Base-by-base conservation (phyloP, 2,329 filamentous ascomycete genomes). In the Claviceps sorghi region DNA sequence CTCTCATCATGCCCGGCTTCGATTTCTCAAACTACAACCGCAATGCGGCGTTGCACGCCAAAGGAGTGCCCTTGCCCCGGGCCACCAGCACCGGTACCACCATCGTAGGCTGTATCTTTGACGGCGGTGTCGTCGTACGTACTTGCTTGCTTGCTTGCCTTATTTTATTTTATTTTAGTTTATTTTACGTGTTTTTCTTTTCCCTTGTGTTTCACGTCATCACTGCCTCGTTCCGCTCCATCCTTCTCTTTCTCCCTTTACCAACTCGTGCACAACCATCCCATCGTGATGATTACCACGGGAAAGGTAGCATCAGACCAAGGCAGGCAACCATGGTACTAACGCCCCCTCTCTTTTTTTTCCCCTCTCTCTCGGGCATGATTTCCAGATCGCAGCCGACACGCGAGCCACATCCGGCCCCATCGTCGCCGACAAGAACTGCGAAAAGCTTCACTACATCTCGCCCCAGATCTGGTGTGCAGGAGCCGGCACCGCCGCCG, bases 21-120 rank as follows among this genome's bases (percentile, higher is more conserved):
- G 90, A 97, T 76, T 98, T 98, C 79, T 94, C 89, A 71, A 98
- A 98, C 79, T 93, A 97, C 82, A 95, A 95, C 80, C 88, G 93
- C 77, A 98, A 98, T 81, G 82, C 86, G 68, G 91, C 91, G 58
- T 82, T 98, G 61, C 91, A 97, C 70, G 88, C 91, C 63, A 83
- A 85, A 71, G 94, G 94, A 61, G 85, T 97, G 50, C 93, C 93
- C 56, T 77, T 97, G 55, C 93, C 94, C 63, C 97, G 96, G 75
- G 93, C 93, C 57, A 98, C 93, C 56, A 96, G 90, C 73, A 98
- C 93, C 56, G 93, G 93, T 75, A 98, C 93, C 55, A 98, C 93
- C 58, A 98, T 98, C 72, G 93, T 98, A 50, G 93, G 93, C 63
- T 97, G 91, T 67, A 85, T 97, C 71, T 98, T 83, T 65, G 86